These are phyloP conservation scores for Clavulina sp. DNA, from an alignment of 768 basidiomycete species.

Conservation along the genomic window DNA sequence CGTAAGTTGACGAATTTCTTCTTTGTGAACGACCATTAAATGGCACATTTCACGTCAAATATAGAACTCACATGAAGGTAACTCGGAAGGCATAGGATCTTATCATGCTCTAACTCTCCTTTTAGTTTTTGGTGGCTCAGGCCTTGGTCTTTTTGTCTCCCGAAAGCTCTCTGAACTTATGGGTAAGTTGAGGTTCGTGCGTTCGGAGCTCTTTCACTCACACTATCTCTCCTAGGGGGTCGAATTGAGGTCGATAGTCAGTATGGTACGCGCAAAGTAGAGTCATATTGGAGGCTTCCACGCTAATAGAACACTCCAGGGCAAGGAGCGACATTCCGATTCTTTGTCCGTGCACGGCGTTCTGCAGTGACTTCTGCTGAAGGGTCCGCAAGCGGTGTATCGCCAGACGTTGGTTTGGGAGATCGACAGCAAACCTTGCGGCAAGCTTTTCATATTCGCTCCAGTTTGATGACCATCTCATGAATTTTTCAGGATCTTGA, in stretches of 20 bases:
- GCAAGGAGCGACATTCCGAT: conserved; percentile 23
- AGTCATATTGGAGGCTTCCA: neutral
- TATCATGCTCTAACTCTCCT: too few relatives aligned
- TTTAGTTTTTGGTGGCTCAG: conserved; percentile 15
- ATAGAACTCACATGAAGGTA: conserved; percentile 14
- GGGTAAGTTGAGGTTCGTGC: conserved; percentile 14
- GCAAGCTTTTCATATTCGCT: too few relatives aligned
- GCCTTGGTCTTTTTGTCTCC: conserved; percentile 23
- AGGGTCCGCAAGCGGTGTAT: too few relatives aligned
- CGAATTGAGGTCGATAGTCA: conserved; percentile 21
- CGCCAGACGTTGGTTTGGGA: too few relatives aligned
- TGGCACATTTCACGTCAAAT: conserved; percentile 7
- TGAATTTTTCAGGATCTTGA: conserved; percentile 9
- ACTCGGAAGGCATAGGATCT: too few relatives aligned
- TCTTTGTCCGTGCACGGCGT: conserved; percentile 19
- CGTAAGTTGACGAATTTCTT: conserved; percentile 14
- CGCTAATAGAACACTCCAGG: conserved; percentile 3
- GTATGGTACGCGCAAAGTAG: conserved; percentile 10
- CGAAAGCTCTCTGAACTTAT: conserved; percentile 19
- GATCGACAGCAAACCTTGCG: too few relatives aligned
- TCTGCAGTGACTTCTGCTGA: neutral
- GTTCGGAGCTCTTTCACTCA: conserved; percentile 10
- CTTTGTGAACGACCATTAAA: neutral
- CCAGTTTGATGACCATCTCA: too few relatives aligned
- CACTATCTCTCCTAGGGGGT: neutral